Conservation (phyloP, 148 eudicot species). For the Rheum nobile region DNA sequence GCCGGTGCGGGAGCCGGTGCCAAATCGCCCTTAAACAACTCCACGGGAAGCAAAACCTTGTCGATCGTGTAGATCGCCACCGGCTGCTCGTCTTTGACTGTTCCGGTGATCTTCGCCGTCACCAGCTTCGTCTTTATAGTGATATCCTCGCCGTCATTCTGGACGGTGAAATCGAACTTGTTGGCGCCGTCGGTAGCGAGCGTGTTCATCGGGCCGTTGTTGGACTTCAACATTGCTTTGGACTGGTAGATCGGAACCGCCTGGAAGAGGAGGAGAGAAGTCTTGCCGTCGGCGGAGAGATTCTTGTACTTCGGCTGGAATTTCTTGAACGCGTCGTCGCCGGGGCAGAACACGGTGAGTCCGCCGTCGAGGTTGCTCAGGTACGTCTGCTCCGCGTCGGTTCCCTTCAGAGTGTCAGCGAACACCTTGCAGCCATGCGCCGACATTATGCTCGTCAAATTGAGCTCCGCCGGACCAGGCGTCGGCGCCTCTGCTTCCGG, state of each 20-base stretch:
- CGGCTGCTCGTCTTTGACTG: slow-evolving; percentile 63
- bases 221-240: slow-evolving; percentile 46
- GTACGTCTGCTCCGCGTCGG: slow-evolving; percentile 42
- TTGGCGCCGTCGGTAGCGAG: slow-evolving; percentile 77
- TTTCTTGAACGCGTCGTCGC: slow-evolving; percentile 60
- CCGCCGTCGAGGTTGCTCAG: slow-evolving; percentile 56
- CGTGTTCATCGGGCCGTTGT: slow-evolving; percentile 77
- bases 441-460: slow-evolving; percentile 62
- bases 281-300: slow-evolving; percentile 44
- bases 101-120: slow-evolving; percentile 56
- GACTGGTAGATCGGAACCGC: slow-evolving; percentile 66
- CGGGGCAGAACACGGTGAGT: slow-evolving; percentile 64
- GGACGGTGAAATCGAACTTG: slow-evolving; percentile 56
- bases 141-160: slow-evolving; percentile 68
- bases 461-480: slow-evolving; percentile 46
- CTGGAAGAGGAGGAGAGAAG: slow-evolving; percentile 61
- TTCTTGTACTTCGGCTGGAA: slow-evolving; percentile 66
- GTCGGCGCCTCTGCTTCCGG: slow-evolving; percentile 64
- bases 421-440: slow-evolving; percentile 78
- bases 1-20: slow-evolving; percentile 84
- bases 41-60: slow-evolving; percentile 65
- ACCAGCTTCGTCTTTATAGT: slow-evolving; percentile 51
- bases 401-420: slow-evolving; percentile 50
- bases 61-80: slow-evolving; percentile 48
- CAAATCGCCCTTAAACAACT: slow-evolving; percentile 47